Conservation (phyloP, 768 basidiomycete genomes). For the Gymnopilus junonius region DNA sequence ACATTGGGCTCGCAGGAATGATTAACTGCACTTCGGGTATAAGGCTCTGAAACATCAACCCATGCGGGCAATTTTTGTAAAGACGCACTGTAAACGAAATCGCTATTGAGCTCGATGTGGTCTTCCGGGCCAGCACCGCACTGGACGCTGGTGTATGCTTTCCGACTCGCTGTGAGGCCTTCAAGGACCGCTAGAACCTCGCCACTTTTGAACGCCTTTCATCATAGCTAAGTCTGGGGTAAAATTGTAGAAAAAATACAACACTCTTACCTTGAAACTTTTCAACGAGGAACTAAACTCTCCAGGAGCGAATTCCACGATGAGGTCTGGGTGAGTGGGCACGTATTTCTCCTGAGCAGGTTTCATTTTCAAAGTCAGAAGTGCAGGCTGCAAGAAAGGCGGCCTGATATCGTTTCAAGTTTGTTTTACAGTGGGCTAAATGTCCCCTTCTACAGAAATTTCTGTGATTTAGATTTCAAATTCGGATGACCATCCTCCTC, state of each 20-base stretch:
- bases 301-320: conserved; percentile 41
- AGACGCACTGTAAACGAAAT: conserved; percentile 57
- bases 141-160: conserved; percentile 58
- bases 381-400: neutral
- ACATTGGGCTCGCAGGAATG: conserved; percentile 68
- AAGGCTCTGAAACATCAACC: neutral
- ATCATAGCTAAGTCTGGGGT: neutral
- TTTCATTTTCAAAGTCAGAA: conserved; percentile 23
- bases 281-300: conserved; percentile 41
- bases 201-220: conserved; percentile 41
- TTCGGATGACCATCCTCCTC: too few species aligned
- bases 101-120: conserved; percentile 62
- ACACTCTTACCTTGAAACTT: conserved; percentile 38
- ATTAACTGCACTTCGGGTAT: conserved; percentile 46
- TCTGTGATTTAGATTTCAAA: too few species aligned
- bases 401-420: neutral
- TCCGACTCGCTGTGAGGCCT: conserved; percentile 34
- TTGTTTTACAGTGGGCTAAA: too few species aligned
- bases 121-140: conserved; percentile 48
- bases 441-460: too few species aligned
- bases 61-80: neutral
- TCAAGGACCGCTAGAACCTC: conserved; percentile 38
- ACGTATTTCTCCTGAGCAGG: conserved; percentile 33
- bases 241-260: too few species aligned
- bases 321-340: conserved; percentile 38